Percentiles rank a stretch among this genome's conserved stretches.
Evolutionary conservation across 176 grass and related monocot species (phyloP).

Genomic region (Poa pratensis): DNA sequence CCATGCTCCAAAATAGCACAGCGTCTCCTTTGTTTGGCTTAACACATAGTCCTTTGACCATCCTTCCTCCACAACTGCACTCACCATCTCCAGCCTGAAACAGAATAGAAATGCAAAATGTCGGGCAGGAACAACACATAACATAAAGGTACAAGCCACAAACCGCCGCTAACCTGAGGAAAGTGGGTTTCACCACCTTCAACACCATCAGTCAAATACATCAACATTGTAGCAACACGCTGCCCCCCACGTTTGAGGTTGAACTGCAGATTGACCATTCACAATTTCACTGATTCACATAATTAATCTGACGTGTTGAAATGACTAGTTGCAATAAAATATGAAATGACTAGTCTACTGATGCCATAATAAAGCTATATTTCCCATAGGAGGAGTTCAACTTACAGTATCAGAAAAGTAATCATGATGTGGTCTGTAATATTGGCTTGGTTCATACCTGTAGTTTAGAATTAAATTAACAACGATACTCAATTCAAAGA

Average conservation of each 20-base stretch:
- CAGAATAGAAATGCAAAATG: not conserved
- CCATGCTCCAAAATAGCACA: conserved; percentile 96
- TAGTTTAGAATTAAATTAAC: conserved; percentile 43
- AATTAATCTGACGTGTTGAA: not conserved
- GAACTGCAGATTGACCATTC: conserved; percentile 59
- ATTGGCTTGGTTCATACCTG: conserved; percentile 84
- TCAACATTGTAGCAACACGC: conserved; percentile 91
- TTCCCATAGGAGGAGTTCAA: conserved; percentile 33
- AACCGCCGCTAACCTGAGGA: conserved; percentile 59
- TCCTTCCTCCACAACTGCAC: conserved; percentile 84
- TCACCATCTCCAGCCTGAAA: conserved; percentile 72
- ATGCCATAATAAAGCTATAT: conserved; percentile 29
- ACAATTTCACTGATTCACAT: not conserved
- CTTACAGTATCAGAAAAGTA: conserved; percentile 93
- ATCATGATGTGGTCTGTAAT: conserved; percentile 90
- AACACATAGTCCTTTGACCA: conserved; percentile 70
- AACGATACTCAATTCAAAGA: conserved; percentile 8
- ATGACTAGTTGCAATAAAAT: not conserved
- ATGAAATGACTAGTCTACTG: not conserved
- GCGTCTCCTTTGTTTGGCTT: conserved; percentile 97
- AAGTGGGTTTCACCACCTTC: conserved; percentile 98
- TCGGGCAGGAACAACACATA: not conserved
- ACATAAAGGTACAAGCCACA: not conserved
- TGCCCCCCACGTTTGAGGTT: conserved; percentile 87
- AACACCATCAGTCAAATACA: conserved; percentile 96